Evolutionary conservation across 768 basidiomycete species (phyloP).

Genomic region (Russula dissimulans): DNA sequence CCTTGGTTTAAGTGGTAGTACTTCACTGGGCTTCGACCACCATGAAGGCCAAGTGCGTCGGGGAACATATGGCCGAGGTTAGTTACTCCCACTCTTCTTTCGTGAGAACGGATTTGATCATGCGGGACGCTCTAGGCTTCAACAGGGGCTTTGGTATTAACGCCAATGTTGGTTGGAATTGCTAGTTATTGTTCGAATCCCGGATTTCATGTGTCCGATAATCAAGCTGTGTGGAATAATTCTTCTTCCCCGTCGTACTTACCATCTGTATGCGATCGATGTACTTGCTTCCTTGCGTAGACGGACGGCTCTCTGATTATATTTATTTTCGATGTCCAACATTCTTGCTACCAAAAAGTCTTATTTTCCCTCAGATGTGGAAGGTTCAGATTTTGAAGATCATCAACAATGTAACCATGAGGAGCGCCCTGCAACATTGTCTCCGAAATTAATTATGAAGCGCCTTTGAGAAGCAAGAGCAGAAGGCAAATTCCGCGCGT

Average conservation of each 20-base stretch:
- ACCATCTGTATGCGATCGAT: not conserved
- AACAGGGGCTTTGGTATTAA: slow-evolving; percentile 20
- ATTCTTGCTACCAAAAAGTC: not conserved
- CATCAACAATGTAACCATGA: not conserved
- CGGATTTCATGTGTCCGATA: not conserved
- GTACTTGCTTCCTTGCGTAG: not conserved
- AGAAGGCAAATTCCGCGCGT: slow-evolving; percentile 4
- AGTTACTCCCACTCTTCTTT: not conserved
- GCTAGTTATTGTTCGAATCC: slow-evolving; percentile 13
- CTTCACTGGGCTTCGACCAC: slow-evolving; percentile 42
- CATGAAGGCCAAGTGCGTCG: slow-evolving; percentile 29
- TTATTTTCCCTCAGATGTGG: not conserved
- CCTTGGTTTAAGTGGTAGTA: slow-evolving; percentile 59
- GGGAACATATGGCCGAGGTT: slow-evolving; percentile 31
- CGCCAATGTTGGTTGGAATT: slow-evolving; percentile 19
- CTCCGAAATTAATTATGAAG: slow-evolving; percentile 7
- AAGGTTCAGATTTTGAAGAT: not conserved
- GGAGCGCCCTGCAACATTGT: not conserved
- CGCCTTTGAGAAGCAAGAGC: not conserved
- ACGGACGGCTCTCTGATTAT: not conserved
- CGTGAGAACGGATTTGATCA: slow-evolving; percentile 10
- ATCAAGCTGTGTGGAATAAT: slow-evolving; percentile 2
- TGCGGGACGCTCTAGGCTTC: slow-evolving; percentile 24
- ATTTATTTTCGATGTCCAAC: slow-evolving; percentile 5
- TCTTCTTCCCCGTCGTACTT: not conserved